Evolutionary conservation across 495 filamentous ascomycete species (phyloP), one percentile per base, ranked within the genome.

Genomic region (Neurospora tetrasperma): DNA sequence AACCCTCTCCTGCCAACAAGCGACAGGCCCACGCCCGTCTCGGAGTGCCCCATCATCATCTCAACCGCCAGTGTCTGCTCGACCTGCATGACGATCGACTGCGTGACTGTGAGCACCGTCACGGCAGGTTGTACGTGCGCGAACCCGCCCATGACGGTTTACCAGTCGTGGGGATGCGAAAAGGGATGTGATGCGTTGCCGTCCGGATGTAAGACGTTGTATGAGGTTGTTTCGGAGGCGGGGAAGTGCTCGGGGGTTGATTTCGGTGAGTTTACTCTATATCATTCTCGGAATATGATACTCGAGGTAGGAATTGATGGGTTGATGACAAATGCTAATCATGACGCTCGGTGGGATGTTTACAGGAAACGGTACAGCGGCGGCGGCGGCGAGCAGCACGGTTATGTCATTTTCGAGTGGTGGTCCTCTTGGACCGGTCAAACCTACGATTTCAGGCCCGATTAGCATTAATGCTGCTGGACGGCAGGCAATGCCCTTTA

Each of bases 61-160:
- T 76, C 73, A 8, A 78, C 78, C 6, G 75, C 72, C 23, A 66
- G 46, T 48, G 70, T 80, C 70, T 80, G 79, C 76, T 68, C 20
- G 23, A 76, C 79, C 9, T 80, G 79, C 68, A 27, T 77, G 42
- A 78, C 77, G 1, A 35, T 71, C 14, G 76, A 69, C 16, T 80
- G 79, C 76, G 48, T 78, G 44, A 68, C 68, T 18, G 27, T 46
- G 16, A 69, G 48, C 4, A 78, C 76, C 40, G 69, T 79, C 35
- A 78, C 78, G 6, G 77, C 73, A 23, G 74, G 74, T 14, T 73
- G 72, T 62, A 71, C 43, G 70, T 77, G 76, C 54, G 70, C 69
- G 3, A 79, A 78, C 41, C 75, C 77, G 0, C 54, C 76, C 4
- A 44, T 74, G 6, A 80, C 79, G 42, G 42, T 80, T 20, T 76